phyloP scores from a whole-genome alignment of 2,329 filamentous ascomycete genomes.

The Colletotrichum simmondsii region DNA sequence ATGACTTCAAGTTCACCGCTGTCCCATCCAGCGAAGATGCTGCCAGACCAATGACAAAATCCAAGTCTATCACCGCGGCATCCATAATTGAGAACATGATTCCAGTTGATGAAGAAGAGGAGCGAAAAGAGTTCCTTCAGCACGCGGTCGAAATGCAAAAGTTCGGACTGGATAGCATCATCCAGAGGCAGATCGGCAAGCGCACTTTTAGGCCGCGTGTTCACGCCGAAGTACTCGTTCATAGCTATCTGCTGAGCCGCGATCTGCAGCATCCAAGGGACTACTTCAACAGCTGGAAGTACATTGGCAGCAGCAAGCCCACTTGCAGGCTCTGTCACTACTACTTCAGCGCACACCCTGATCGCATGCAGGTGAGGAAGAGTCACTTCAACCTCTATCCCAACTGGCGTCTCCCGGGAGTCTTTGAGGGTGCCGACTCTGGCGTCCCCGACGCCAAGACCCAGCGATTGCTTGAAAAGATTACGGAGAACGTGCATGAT shows the following conservation, averaged over 20 bases:
- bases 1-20: slow-evolving; percentile 40
- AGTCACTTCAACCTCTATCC: slow-evolving; percentile 51
- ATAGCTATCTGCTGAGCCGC: slow-evolving; percentile 35
- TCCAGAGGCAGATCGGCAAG: slow-evolving; percentile 34
- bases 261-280: not conserved
- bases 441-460: not conserved
- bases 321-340: slow-evolving; percentile 51
- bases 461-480: slow-evolving; percentile 39
- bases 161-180: slow-evolving; percentile 39
- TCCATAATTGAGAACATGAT: slow-evolving; percentile 40
- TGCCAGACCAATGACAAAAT: slow-evolving; percentile 34
- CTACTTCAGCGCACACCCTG: slow-evolving; percentile 45
- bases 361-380: slow-evolving; percentile 38
- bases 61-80: slow-evolving; percentile 27
- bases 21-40: slow-evolving; percentile 40
- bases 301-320: slow-evolving; percentile 55
- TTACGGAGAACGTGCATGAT: slow-evolving; percentile 40
- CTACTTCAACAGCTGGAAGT: slow-evolving; percentile 47
- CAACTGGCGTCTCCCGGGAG: slow-evolving; percentile 50
- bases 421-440: slow-evolving; percentile 33
- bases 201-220: slow-evolving; percentile 41
- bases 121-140: slow-evolving; percentile 10
- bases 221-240: slow-evolving; percentile 48
- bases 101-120: not conserved
- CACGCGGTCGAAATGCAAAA: slow-evolving; percentile 38